Conservation (phyloP, 1,284 basidiomycete genomes). For the Ceratobasidium sp. region DNA sequence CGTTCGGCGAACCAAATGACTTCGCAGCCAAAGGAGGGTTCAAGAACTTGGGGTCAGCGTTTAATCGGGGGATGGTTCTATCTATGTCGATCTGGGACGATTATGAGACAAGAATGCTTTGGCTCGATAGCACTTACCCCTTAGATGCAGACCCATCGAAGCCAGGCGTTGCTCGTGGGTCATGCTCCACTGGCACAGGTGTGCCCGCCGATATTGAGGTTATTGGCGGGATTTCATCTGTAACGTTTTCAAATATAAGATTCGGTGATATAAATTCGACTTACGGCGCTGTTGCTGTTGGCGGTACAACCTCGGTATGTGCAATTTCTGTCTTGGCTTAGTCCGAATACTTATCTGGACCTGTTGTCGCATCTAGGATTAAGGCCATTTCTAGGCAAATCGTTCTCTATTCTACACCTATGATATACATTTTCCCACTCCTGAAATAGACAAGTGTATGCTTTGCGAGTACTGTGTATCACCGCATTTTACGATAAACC, state of each 20-base stretch:
- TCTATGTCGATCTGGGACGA: background rate
- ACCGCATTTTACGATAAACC: no score
- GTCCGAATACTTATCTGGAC: no score
- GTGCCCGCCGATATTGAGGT: constrained; percentile 61
- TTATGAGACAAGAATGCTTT: background rate
- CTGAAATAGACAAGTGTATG: no score
- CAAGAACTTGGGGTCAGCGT: background rate
- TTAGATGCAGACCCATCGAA: background rate
- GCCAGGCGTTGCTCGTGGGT: constrained; percentile 42
- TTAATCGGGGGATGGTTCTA: constrained; percentile 4
- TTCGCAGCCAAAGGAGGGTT: constrained; percentile 7
- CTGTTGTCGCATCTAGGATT: no score
- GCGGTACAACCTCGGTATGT: no score
- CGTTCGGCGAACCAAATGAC: background rate
- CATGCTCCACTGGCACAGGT: constrained; percentile 63
- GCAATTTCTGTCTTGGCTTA: no score
- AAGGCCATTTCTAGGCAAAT: no score
- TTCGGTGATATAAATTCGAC: constrained; percentile 65
- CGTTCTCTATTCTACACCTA: no score
- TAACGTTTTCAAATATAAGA: constrained; percentile 68
- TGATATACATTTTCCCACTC: no score
- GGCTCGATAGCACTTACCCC: constrained; percentile 16
- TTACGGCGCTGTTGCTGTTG: constrained; percentile 47
- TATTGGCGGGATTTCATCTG: constrained; percentile 48
- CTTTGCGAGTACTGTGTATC: no score